Evolutionary conservation across 768 basidiomycete species (phyloP).

Genomic region (Boletus patriciae): DNA sequence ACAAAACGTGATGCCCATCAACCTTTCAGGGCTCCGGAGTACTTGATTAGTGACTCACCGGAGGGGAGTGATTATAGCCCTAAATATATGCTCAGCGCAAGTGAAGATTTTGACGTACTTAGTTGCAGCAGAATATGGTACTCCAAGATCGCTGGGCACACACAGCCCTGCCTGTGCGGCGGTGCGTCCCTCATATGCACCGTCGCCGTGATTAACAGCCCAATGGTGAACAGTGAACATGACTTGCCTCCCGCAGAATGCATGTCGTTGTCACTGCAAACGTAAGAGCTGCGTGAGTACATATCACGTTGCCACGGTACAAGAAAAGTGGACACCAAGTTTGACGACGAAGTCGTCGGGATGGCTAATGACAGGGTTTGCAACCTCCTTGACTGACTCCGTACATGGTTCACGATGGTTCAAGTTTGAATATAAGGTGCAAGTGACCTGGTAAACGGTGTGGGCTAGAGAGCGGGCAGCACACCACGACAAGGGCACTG

Average conservation of each 20-base stretch:
- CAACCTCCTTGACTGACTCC: conserved; percentile 4
- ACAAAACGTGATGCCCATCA: not conserved
- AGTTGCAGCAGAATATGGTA: conserved; percentile 50
- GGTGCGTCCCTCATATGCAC: too few relatives aligned
- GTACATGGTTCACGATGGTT: not conserved
- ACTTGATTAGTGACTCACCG: not conserved
- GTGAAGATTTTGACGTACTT: conserved; percentile 21
- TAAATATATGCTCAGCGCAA: not conserved
- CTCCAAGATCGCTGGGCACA: conserved; percentile 57
- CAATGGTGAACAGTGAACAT: too few relatives aligned
- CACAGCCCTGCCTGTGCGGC: conserved; percentile 42
- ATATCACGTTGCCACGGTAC: too few relatives aligned
- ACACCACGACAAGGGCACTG: too few relatives aligned
- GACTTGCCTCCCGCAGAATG: too few relatives aligned
- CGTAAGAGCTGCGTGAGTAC: too few relatives aligned
- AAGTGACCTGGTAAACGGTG: not conserved
- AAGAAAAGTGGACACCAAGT: not conserved
- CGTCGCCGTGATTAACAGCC: too few relatives aligned
- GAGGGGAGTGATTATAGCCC: conserved; percentile 6
- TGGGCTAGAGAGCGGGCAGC: too few relatives aligned
- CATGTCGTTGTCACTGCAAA: too few relatives aligned
- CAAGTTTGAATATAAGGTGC: too few relatives aligned
- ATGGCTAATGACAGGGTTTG: conserved; percentile 4
- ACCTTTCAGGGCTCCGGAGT: not conserved
- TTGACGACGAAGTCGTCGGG: conserved; percentile 8